These are phyloP conservation scores for Sarcomyxa edulis DNA, from an alignment of 768 basidiomycete species.

Conservation along the genomic window DNA sequence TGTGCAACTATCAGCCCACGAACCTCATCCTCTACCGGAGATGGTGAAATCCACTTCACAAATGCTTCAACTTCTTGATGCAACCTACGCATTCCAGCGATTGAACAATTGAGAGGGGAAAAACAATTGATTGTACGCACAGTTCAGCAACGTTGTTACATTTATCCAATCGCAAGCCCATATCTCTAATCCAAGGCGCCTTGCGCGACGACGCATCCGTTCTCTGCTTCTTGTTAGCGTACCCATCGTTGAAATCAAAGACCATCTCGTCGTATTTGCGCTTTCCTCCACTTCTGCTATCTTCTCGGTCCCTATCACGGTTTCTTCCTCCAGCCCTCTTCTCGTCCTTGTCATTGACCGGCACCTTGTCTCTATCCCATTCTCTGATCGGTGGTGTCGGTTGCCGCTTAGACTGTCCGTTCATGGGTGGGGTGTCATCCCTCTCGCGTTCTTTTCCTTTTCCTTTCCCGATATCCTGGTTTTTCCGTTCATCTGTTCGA, in stretches of 20 bases:
- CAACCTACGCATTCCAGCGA: conserved; percentile 44
- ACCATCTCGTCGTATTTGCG: conserved; percentile 36
- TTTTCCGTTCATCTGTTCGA: no score
- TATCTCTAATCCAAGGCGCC: conserved; percentile 64
- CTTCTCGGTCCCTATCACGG: conserved; percentile 15
- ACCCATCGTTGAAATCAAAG: conserved; percentile 43
- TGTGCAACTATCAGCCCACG: conserved; percentile 67
- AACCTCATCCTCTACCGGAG: conserved; percentile 79
- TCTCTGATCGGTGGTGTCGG: conserved; percentile 24
- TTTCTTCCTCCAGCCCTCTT: conserved; percentile 8
- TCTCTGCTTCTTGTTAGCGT: conserved; percentile 48
- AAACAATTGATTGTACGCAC: conserved; percentile 40
- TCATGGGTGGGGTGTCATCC: no score
- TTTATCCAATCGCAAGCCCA: conserved; percentile 71
- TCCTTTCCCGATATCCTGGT: no score
- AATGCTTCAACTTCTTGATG: conserved; percentile 86
- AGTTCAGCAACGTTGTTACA: conserved; percentile 81
- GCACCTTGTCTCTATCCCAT: conserved; percentile 31
- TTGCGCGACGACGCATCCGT: conserved; percentile 47
- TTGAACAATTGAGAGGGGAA: conserved; percentile 3
- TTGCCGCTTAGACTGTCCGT: no score
- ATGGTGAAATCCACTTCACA: conserved; percentile 83
- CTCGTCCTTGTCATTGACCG: conserved; percentile 11
- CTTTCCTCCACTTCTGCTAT: conserved; percentile 27
- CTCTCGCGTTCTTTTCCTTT: no score